phyloP scores from a whole-genome alignment of 805 yeast species.

The Kluyveromyces starmeri region DNA sequence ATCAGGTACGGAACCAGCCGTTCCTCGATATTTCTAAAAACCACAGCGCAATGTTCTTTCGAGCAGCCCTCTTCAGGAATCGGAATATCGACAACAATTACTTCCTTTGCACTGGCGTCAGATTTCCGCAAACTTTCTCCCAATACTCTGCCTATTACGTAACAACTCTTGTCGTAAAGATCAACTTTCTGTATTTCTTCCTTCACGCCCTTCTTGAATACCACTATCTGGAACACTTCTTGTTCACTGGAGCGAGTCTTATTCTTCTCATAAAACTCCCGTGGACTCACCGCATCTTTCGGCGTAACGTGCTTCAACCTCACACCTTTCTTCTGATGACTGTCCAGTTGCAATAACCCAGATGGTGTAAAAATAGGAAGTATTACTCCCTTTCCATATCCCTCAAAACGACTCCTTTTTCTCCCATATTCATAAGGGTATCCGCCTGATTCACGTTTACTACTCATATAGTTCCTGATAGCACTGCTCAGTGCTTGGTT shows the following conservation, averaged over 20 bases:
- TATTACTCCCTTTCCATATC: slow-evolving; percentile 6
- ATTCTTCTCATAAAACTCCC: slow-evolving; percentile 11
- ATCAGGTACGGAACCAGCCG: slow-evolving; percentile 33
- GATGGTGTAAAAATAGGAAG: slow-evolving; percentile 32
- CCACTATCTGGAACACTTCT: slow-evolving; percentile 21
- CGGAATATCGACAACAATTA: slow-evolving; percentile 30
- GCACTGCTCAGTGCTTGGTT: too few species aligned
- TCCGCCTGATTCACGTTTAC: slow-evolving; percentile 4
- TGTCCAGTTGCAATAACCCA: slow-evolving; percentile 35
- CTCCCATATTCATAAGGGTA: neutral
- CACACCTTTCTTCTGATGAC: slow-evolving; percentile 29
- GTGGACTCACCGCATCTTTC: slow-evolving; percentile 25
- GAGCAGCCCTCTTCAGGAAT: slow-evolving; percentile 33
- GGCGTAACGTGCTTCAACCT: slow-evolving; percentile 35
- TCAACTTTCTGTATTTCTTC: slow-evolving; percentile 16
- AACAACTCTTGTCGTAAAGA: slow-evolving; percentile 23
- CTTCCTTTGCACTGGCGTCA: slow-evolving; percentile 12
- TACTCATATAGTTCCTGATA: too few species aligned
- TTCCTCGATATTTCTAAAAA: slow-evolving; percentile 28
- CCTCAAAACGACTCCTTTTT: slow-evolving; percentile 6
- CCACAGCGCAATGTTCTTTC: slow-evolving; percentile 43
- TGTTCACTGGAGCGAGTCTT: slow-evolving; percentile 16
- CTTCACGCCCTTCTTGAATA: slow-evolving; percentile 24
- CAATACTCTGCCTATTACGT: slow-evolving; percentile 32
- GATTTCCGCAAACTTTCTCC: slow-evolving; percentile 4